phyloP scores from a whole-genome alignment of 2,329 filamentous ascomycete species.

The Penicillium expansum region DNA sequence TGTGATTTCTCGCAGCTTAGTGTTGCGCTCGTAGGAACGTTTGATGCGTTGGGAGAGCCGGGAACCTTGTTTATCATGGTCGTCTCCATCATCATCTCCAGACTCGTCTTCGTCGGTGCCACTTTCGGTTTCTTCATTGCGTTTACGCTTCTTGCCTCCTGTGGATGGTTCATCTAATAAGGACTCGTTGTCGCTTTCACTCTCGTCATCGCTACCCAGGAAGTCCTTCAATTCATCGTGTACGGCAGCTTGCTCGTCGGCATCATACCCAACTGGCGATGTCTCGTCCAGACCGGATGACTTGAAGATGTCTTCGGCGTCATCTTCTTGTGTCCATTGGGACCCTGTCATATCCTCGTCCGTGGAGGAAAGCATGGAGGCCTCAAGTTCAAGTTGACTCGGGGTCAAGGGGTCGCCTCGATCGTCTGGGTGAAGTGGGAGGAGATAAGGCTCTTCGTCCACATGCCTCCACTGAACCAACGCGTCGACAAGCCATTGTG shows the following conservation, averaged over 20 bases:
- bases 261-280: slow-evolving; percentile 55
- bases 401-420: slow-evolving; percentile 46
- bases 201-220: slow-evolving; percentile 52
- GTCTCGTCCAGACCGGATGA: slow-evolving; percentile 51
- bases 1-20: slow-evolving; percentile 39
- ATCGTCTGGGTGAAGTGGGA: slow-evolving; percentile 71
- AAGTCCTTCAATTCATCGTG: slow-evolving; percentile 77
- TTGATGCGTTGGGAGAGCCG: slow-evolving; percentile 42
- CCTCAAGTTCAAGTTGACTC: slow-evolving; percentile 47
- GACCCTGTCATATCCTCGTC: slow-evolving; percentile 48
- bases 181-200: slow-evolving; percentile 51
- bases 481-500: slow-evolving; percentile 83
- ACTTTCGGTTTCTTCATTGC: slow-evolving; percentile 27
- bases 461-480: slow-evolving; percentile 79
- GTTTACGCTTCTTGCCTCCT: slow-evolving; percentile 39
- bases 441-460: slow-evolving; percentile 74
- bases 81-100: slow-evolving; percentile 30
- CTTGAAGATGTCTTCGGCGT: slow-evolving; percentile 49
- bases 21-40: slow-evolving; percentile 42
- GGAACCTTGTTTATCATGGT: slow-evolving; percentile 41
- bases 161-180: slow-evolving; percentile 21
- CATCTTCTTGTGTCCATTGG: slow-evolving; percentile 47
- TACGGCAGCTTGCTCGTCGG: slow-evolving; percentile 61
- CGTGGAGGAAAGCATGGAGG: slow-evolving; percentile 45
- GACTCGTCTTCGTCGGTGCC: slow-evolving; percentile 22